Evolutionary conservation across 2,329 filamentous ascomycete species (phyloP), one percentile per base, ranked within the genome.

Genomic region (Zalaria sp.): DNA sequence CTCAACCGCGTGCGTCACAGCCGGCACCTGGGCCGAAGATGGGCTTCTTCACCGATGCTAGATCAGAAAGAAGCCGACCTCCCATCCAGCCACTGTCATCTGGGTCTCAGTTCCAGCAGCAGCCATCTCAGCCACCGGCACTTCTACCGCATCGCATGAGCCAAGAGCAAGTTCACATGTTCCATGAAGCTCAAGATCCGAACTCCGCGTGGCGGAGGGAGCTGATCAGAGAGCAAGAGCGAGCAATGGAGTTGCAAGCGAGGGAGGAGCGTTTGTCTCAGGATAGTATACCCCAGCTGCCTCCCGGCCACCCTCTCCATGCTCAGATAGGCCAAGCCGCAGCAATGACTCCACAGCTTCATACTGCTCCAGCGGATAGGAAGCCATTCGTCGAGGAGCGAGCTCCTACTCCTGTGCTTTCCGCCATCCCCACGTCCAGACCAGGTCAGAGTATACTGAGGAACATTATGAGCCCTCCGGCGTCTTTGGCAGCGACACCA

Each of bases 141-240:
- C 46, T 49, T 6, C 18, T 18, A 18, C 18, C 18, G 18, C 18
- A 18, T 18, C 18, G 18, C 18, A 18, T 18, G 18, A 32, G 29
- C 29, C 29, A 32, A 32, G 7, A 51, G 47, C 35, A 51, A 52
- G 39, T 45, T 48, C 46, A 45, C 34, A 37, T 39, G 26, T 46
- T 48, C 38, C 47, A 48, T 9, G 40, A 40, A 27, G 9, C 39
- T 18, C 47, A 42, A 29, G 27, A 41, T 26, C 29, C 44, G 25
- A 41, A 36, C 6, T 41, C 38, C 5, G 42, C 44, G 18, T 35
- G 49, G 47, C 42, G 43, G 25, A 46, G 47, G 18, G 49, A 47
- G 25, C 42, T 60, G 18, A 42, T 48, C 27, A 49, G 54, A 27
- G 56, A 61, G 41, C 57, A 56, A 42, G 52, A 57, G 34, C 49